Percentiles rank a stretch among this genome's conserved stretches.
These are phyloP conservation scores for Sugiyamaella neomexicana DNA, from an alignment of 1,139 yeast genomes.

Conservation along the genomic window DNA sequence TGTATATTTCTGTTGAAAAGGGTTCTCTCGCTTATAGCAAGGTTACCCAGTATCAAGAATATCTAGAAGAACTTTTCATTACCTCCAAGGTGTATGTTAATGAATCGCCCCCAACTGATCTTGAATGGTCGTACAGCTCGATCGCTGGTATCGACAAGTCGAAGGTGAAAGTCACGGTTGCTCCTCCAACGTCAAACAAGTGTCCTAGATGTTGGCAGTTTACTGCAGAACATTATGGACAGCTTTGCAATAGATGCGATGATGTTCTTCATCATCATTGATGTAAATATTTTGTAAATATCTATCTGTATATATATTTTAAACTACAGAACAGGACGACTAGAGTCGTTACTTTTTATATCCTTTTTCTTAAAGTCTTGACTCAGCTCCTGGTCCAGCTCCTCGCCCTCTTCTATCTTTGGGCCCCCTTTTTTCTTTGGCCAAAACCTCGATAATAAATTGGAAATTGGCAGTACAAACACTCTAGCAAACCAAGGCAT, in stretches of 20 bases:
- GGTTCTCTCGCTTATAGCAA: constrained; percentile 25
- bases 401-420: constrained; percentile 2
- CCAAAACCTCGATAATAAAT: constrained; percentile 37
- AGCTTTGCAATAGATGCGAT: constrained; percentile 62
- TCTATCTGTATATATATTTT: neutral
- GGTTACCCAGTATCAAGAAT: constrained; percentile 30
- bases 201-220: constrained; percentile 97
- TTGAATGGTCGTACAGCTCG: constrained; percentile 39
- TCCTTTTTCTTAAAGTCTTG: constrained; percentile 13
- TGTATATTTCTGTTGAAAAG: constrained; percentile 42
- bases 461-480: constrained; percentile 55
- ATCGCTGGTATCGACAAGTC: constrained; percentile 38
- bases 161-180: constrained; percentile 43
- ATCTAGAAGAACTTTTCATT: constrained; percentile 58
- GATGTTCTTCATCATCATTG: constrained; percentile 7
- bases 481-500: constrained; percentile 71
- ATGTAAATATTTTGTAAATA: constrained; percentile 3
- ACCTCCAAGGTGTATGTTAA: constrained; percentile 57
- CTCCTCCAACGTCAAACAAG: constrained; percentile 52
- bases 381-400: neutral
- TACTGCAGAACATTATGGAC: constrained; percentile 52
- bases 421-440: constrained; percentile 6
- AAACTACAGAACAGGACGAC: constrained; percentile 11
- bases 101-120: constrained; percentile 28
- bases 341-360: constrained; percentile 3